A percentile compares a stretch with the other conserved stretches of the same genome.
These are phyloP conservation scores for Myotisia sp. DNA, from an alignment of 2,329 filamentous ascomycete species.

Conservation along the genomic window DNA sequence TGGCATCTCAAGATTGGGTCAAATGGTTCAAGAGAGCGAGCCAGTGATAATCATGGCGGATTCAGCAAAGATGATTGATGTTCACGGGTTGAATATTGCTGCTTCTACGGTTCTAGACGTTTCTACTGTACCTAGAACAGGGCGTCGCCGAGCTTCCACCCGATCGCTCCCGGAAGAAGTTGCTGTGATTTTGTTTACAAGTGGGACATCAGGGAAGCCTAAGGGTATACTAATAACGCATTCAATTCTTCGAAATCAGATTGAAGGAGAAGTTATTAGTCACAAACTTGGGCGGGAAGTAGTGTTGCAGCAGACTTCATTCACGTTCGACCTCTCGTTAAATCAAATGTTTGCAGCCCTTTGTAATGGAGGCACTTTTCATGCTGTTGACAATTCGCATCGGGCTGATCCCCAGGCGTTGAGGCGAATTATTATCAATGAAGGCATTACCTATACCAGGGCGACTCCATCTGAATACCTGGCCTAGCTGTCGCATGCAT, in stretches of 20 bases:
- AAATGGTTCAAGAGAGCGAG: slow-evolving; percentile 19
- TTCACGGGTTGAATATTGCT: slow-evolving; percentile 1
- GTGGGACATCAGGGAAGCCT: slow-evolving; percentile 21
- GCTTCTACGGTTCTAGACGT: slow-evolving; percentile 18
- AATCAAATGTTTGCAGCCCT: slow-evolving; percentile 14
- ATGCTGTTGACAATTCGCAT: slow-evolving; percentile 9
- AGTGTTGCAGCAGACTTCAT: slow-evolving; percentile 13
- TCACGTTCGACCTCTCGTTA: slow-evolving; percentile 11
- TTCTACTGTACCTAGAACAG: slow-evolving; percentile 14
- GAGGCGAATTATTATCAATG: slow-evolving; percentile 10
- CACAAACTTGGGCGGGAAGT: slow-evolving; percentile 4
- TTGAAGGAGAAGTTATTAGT: slow-evolving; percentile 13
- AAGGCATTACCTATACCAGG: slow-evolving; percentile 14
- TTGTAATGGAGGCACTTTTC: slow-evolving; percentile 12
- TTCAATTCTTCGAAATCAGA: slow-evolving; percentile 13
- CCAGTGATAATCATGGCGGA: slow-evolving; percentile 20
- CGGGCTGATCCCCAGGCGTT: slow-evolving; percentile 15
- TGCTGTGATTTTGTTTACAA: slow-evolving; percentile 25
- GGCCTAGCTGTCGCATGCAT: slow-evolving; percentile 11
- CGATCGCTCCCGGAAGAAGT: slow-evolving; percentile 17
- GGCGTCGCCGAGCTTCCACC: slow-evolving; percentile 5
- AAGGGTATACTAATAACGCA: slow-evolving; percentile 29
- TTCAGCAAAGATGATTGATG: slow-evolving; percentile 8
- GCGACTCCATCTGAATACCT: slow-evolving; percentile 16
- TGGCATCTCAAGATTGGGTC: slow-evolving; percentile 19